Evolutionary conservation across 2,329 filamentous ascomycete genomes (phyloP), one percentile per base, ranked within the genome.

Genomic region (Calonectria montana): DNA sequence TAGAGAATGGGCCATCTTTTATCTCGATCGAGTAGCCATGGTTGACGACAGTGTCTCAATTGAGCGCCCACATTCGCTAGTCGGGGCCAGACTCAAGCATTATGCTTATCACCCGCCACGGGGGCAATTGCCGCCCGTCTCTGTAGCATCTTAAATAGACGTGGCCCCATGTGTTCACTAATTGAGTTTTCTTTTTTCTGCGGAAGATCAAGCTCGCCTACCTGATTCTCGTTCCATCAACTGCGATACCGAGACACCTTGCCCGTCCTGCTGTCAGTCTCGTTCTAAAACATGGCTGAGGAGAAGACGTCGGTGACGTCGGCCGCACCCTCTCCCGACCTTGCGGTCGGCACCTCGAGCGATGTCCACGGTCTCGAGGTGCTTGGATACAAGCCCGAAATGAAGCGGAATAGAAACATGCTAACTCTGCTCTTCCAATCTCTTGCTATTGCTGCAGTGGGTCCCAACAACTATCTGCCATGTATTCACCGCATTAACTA

Each of bases 311-410:
- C 69, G 15, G 10, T 25, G 45, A n/a, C 23, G 12, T 29, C 53
- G 53, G 12, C 53, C 31, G 31, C 53, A 2, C 53, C 53, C 31
- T 59, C 31, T 21, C 25, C 68, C 68, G 69, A 71, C 29, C 48
- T 71, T 25, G 47, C 39, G 21, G 69, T 71, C 57, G 69, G 69
- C 47, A 39, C 39, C 16, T 71, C 69, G 18, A 65, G 65, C 5
- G 77, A 78, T 69, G 67, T 79, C 21, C 77, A 78, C 62, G 80
- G 81, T 31, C 74, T 82, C 8, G 78, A 76, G 67, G 79, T 77
- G 73, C 85, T 91, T 75, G 90, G 90, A 1, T 92, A 91, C 79
- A 74, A 75, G 67, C 73, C 77, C 2, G 76, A 80, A n/a, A 72
- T 80, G 39, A 61, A 53, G 18, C 76, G 78, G 12, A 80, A 80